A percentile compares a stretch with the other conserved stretches of the same genome.
Conservation (phyloP, 257 asterid genomes). For the Solanum okadae region DNA sequence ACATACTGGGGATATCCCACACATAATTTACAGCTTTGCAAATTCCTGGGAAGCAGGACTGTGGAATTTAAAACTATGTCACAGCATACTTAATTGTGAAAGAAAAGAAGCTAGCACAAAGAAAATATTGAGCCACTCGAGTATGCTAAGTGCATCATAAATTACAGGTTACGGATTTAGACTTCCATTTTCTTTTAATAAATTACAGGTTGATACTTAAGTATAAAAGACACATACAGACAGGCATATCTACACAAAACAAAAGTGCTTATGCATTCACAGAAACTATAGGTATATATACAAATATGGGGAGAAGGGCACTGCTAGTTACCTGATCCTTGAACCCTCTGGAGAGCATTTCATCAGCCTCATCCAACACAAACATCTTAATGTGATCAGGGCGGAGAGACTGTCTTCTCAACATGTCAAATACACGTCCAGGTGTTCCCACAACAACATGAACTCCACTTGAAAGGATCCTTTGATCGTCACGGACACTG, state of each 20-base stretch:
- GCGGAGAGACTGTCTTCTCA: conserved; percentile 9
- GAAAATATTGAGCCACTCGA: background rate
- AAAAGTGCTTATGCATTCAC: background rate
- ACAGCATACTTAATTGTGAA: background rate
- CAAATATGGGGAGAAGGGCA: background rate
- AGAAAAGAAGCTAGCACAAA: background rate
- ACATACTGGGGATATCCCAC: background rate
- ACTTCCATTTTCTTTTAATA: background rate
- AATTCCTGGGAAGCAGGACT: background rate
- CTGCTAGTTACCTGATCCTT: conserved; percentile 9
- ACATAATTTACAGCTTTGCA: background rate
- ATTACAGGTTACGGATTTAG: background rate
- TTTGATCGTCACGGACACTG: conserved; percentile 16
- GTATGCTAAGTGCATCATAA: background rate
- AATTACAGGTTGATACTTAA: background rate
- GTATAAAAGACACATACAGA: background rate
- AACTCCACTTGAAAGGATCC: conserved; percentile 13
- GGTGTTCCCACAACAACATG: conserved; percentile 18
- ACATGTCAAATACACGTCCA: conserved; percentile 14
- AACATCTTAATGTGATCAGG: conserved; percentile 10
- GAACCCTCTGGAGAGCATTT: conserved; percentile 18
- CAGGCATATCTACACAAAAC: background rate
- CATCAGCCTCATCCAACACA: conserved; percentile 17
- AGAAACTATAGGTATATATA: background rate
- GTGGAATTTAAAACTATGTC: background rate